phyloP scores from a whole-genome alignment of 2,329 filamentous ascomycete species.

The Colletotrichum lindemuthianum region DNA sequence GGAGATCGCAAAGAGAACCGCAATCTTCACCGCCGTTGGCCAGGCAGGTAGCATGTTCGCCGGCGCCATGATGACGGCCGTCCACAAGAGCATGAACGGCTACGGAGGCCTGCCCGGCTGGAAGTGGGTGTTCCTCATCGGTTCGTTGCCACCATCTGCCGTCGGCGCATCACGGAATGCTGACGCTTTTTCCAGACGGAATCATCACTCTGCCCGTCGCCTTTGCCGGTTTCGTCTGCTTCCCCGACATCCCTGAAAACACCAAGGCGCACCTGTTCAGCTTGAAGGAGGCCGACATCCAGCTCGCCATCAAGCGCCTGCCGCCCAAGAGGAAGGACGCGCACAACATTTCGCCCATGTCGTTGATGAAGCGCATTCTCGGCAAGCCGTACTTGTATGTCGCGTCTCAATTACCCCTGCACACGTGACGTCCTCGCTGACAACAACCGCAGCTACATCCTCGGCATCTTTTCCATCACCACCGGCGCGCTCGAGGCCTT shows the following conservation, averaged over 20 bases:
- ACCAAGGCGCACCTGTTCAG: slow-evolving; percentile 49
- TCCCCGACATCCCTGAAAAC: slow-evolving; percentile 58
- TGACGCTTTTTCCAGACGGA: slow-evolving; percentile 47
- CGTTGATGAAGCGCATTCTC: slow-evolving; percentile 43
- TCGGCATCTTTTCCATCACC: slow-evolving; percentile 49
- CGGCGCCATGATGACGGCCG: slow-evolving; percentile 65
- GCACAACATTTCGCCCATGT: slow-evolving; percentile 45
- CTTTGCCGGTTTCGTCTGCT: slow-evolving; percentile 59
- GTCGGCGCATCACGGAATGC: background rate
- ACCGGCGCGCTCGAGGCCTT: slow-evolving; percentile 47
- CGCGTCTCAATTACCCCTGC: accelerated
- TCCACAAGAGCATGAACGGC: slow-evolving; percentile 50
- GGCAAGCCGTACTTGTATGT: slow-evolving; percentile 43
- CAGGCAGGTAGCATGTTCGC: slow-evolving; percentile 69
- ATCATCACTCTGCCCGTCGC: slow-evolving; percentile 63
- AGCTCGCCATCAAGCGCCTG: slow-evolving; percentile 42
- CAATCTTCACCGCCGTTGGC: slow-evolving; percentile 70
- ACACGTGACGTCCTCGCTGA: background rate
- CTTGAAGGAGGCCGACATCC: slow-evolving; percentile 37
- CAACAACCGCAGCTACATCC: slow-evolving; percentile 45
- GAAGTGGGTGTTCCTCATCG: slow-evolving; percentile 56
- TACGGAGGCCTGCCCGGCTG: slow-evolving; percentile 57
- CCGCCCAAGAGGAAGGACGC: slow-evolving; percentile 46
- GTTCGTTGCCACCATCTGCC: background rate
- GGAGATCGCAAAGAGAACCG: slow-evolving; percentile 70